Evolutionary conservation across 257 asterid species (phyloP).

Genomic region (Scutellaria barbata): DNA sequence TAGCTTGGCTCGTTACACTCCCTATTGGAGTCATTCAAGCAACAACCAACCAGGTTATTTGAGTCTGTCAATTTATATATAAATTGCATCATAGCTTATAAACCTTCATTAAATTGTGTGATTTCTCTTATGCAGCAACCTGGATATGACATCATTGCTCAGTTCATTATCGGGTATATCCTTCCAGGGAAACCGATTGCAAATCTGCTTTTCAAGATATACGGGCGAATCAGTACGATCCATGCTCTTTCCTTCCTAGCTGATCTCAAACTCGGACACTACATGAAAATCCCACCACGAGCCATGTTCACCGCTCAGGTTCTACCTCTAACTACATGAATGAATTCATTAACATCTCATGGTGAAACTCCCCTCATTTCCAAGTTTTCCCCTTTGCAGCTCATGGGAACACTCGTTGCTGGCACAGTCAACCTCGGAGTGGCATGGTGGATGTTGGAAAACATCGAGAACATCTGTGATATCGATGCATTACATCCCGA

Average conservation of each 20-base stretch:
- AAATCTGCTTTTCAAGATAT: conserved; percentile 85
- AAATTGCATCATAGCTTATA: not conserved
- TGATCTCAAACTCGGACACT: conserved; percentile 93
- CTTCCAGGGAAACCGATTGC: conserved; percentile 97
- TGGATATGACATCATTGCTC: conserved; percentile 91
- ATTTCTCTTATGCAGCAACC: conserved; percentile 71
- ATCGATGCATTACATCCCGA: conserved; percentile 75
- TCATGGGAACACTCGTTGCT: conserved; percentile 75
- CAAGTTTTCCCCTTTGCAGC: conserved; percentile 35
- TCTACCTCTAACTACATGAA: not conserved
- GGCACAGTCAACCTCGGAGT: conserved; percentile 82
- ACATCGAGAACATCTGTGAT: conserved; percentile 79
- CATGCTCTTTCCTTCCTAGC: conserved; percentile 92
- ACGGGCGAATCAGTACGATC: conserved; percentile 85
- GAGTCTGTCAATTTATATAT: not conserved
- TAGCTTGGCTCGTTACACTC: conserved; percentile 86
- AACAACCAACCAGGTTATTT: conserved; percentile 81
- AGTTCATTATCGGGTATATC: conserved; percentile 83
- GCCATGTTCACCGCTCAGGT: conserved; percentile 95
- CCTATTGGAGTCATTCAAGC: conserved; percentile 97
- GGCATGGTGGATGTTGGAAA: conserved; percentile 92
- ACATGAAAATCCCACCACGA: conserved; percentile 95
- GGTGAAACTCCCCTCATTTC: not conserved
- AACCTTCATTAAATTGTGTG: not conserved
- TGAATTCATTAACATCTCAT: not conserved